Evolutionary conservation across 2,329 filamentous ascomycete genomes (phyloP), one percentile per base, ranked within the genome.

Genomic region (Teratosphaeria epicoccoides): DNA sequence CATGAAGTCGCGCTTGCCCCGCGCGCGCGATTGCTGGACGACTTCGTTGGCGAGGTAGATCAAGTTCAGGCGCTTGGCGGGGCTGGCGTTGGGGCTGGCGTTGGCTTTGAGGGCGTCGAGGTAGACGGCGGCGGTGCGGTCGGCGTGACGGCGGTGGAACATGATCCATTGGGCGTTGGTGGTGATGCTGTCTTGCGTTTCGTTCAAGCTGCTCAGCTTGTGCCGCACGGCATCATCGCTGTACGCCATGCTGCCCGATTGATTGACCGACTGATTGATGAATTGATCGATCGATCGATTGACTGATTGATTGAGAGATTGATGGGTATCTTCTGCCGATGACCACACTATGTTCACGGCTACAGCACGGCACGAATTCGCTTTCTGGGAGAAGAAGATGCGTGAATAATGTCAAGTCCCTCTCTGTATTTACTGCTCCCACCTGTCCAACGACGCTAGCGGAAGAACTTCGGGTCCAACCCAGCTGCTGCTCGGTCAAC

Each of bases 131-230:
- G 88, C 90, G 20, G 91, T 96, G 56, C 87, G 83, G 60, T 95
- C 88, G 50, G 94, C 91, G 71, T 96, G 87, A 68, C 93, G 84
- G 69, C 89, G 85, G 73, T 98, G 91, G 69, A 98, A 98, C 85
- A 98, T 94, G 56, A 98, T 93, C 94, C 94, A 98, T 82, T 97
- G 91, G 52, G 93, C 89, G 56, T 95, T 90, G 29, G 88, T 91
- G 55, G 95, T 82, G 65, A 98, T 97, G 71, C 89, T 94, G 68
- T 98, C 93, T 69, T 98, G 91, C 10, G 89, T 95, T 72, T 98
- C 94, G 71, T 95, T 96, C 56, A 98, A 80, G 43, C 89, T 88
- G 26, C 90, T 94, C 50, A 98, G 84, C 75, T 96, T 96, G 50
- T 91, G 88, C 68, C 90, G 82, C 51, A 98, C 89, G 46, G 89